A percentile compares a stretch with the other conserved stretches of the same genome.
Evolutionary conservation across 2,329 filamentous ascomycete species (phyloP).

Genomic region (Trichophyton mentagrophytes): DNA sequence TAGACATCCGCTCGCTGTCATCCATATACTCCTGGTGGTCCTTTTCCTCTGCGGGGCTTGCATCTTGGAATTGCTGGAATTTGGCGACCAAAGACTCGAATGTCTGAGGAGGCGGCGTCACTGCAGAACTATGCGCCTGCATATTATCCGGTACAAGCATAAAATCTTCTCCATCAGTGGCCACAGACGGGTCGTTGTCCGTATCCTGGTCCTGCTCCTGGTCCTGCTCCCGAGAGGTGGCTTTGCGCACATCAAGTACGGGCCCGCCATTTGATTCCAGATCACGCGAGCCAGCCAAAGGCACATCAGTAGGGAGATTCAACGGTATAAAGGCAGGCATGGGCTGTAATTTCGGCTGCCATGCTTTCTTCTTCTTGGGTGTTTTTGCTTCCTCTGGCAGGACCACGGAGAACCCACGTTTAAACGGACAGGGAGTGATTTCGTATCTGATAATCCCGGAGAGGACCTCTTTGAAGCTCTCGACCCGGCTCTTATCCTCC

Average conservation of each 20-base stretch:
- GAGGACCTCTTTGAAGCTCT: conserved; percentile 56
- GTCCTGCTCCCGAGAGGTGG: background rate
- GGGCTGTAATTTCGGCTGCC: conserved; percentile 44
- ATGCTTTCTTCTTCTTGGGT: conserved; percentile 54
- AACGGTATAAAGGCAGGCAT: conserved; percentile 5
- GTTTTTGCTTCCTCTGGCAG: conserved; percentile 56
- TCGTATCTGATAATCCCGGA: conserved; percentile 69
- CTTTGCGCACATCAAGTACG: background rate
- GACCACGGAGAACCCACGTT: conserved; percentile 60
- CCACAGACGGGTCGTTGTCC: background rate
- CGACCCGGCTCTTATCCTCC: conserved; percentile 52
- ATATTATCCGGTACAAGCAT: background rate
- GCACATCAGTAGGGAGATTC: conserved; percentile 6
- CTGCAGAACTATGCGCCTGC: background rate
- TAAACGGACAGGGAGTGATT: conserved; percentile 76
- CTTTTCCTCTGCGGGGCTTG: conserved; percentile 17
- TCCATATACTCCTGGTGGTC: conserved; percentile 18
- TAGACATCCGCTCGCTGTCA: conserved; percentile 24
- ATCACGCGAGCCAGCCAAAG: background rate
- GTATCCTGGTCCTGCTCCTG: background rate
- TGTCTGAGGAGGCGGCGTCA: conserved; percentile 21
- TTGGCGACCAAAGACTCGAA: conserved; percentile 28
- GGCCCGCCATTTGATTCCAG: background rate
- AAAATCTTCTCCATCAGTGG: background rate
- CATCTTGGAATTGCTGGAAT: conserved; percentile 21